Conservation (phyloP, 1,284 basidiomycete genomes). For the Malassezia arunalokei region DNA sequence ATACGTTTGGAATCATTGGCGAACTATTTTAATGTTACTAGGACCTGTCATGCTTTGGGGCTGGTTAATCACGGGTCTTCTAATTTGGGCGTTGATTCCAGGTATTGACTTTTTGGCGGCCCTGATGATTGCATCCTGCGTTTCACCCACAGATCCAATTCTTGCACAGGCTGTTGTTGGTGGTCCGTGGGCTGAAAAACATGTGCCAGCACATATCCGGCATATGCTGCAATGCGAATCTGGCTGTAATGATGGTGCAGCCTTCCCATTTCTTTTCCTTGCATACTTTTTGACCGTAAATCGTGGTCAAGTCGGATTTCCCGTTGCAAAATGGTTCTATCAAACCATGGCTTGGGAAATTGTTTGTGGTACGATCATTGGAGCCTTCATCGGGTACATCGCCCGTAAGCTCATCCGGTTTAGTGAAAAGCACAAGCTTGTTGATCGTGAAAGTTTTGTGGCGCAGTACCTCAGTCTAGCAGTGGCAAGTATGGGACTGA, state of each 20-base stretch:
- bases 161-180: conserved; percentile 61
- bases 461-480: conserved; percentile 76
- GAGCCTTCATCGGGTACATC: conserved; percentile 62
- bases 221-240: conserved; percentile 86
- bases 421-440: conserved; percentile 72
- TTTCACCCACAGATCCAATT: conserved; percentile 86
- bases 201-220: conserved; percentile 87
- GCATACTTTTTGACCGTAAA: conserved; percentile 74
- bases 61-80: conserved; percentile 66
- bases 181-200: conserved; percentile 95
- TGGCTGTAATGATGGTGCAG: conserved; percentile 61
- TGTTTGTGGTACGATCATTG: conserved; percentile 65
- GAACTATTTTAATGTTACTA: conserved; percentile 70
- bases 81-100: conserved; percentile 36
- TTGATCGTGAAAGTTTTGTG: conserved; percentile 88
- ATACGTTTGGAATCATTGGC: conserved; percentile 84
- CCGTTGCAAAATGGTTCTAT: conserved; percentile 48
- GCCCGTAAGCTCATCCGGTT: conserved; percentile 93
- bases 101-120: conserved; percentile 30
- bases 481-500: conserved; percentile 61
- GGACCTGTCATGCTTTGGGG: conserved; percentile 76
- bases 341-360: conserved; percentile 60
- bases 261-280: conserved; percentile 90
- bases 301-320: conserved; percentile 55
- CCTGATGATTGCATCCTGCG: conserved; percentile 78